Evolutionary conservation across 768 basidiomycete species (phyloP).

Genomic region (Pleurotus tuoliensis): DNA sequence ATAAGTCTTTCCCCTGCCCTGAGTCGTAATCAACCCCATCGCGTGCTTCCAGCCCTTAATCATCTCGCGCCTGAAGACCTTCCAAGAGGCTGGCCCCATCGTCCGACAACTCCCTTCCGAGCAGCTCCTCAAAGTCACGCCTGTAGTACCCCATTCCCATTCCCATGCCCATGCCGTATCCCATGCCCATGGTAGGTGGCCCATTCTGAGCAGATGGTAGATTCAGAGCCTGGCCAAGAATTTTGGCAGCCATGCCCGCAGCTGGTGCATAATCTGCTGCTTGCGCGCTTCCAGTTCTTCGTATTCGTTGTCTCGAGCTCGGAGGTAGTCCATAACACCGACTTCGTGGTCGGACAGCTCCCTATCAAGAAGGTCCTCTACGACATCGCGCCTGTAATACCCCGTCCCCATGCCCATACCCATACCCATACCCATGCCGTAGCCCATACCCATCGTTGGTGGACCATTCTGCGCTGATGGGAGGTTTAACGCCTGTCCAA

Average conservation of each 20-base stretch:
- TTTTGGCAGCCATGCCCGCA: not conserved
- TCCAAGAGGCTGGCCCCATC: not conserved
- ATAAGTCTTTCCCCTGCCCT: too few species aligned
- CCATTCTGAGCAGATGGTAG: not conserved
- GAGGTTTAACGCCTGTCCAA: not conserved
- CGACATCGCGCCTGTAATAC: not conserved
- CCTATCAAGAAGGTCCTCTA: not conserved
- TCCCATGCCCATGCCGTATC: not conserved
- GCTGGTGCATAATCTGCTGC: constrained; percentile 4
- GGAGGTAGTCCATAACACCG: not conserved
- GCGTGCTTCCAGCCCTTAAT: not conserved
- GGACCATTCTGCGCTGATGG: not conserved
- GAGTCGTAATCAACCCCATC: not conserved
- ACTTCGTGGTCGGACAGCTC: not conserved
- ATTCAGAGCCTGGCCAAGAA: not conserved
- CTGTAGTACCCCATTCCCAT: not conserved
- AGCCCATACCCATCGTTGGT: not conserved
- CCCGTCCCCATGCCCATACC: not conserved
- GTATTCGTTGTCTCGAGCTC: not conserved
- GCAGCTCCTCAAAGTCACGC: not conserved
- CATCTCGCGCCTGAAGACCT: not conserved
- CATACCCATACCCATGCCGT: not conserved
- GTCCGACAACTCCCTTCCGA: not conserved
- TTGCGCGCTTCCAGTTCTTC: not conserved
- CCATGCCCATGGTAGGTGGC: not conserved